A percentile compares a stretch with the other conserved stretches of the same genome.
phyloP scores from a whole-genome alignment of 2,329 filamentous ascomycete genomes.

The Bisporella sp. region DNA sequence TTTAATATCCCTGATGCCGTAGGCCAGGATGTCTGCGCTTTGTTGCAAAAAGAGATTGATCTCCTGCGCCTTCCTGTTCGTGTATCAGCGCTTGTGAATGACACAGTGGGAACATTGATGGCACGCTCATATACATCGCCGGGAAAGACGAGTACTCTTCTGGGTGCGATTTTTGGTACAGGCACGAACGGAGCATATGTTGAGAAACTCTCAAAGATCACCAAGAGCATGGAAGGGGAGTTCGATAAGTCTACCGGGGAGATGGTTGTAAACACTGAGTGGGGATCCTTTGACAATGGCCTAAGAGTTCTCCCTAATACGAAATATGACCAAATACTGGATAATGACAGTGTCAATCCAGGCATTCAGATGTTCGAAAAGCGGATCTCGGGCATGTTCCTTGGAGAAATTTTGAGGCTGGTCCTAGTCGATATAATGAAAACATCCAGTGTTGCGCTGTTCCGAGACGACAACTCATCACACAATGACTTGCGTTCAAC shows the following conservation, averaged over 20 bases:
- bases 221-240: conserved; percentile 63
- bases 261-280: conserved; percentile 98
- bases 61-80: conserved; percentile 78
- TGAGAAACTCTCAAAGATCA: conserved; percentile 81
- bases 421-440: conserved; percentile 67
- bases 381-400: conserved; percentile 95
- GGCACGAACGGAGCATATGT: conserved; percentile 97
- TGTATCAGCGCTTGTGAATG: conserved; percentile 94
- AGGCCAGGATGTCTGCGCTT: conserved; percentile 86
- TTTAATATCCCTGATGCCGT: conserved; percentile 95
- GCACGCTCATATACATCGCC: conserved; percentile 91
- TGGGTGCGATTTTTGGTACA: conserved; percentile 97
- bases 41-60: conserved; percentile 88
- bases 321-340: conserved; percentile 71
- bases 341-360: conserved; percentile 77
- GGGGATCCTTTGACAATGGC: conserved; percentile 96
- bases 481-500: conserved; percentile 64
- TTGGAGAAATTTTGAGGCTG: conserved; percentile 85
- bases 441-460: conserved; percentile 60
- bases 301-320: conserved; percentile 84
- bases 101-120: conserved; percentile 97
- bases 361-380: conserved; percentile 99
- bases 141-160: conserved; percentile 74
- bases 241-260: conserved; percentile 78
- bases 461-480: conserved; percentile 68